A percentile compares a stretch with the other conserved stretches of the same genome.
phyloP scores from a whole-genome alignment of 192 early-diverging fungal genomes.

The Backusella liffmaniae region DNA sequence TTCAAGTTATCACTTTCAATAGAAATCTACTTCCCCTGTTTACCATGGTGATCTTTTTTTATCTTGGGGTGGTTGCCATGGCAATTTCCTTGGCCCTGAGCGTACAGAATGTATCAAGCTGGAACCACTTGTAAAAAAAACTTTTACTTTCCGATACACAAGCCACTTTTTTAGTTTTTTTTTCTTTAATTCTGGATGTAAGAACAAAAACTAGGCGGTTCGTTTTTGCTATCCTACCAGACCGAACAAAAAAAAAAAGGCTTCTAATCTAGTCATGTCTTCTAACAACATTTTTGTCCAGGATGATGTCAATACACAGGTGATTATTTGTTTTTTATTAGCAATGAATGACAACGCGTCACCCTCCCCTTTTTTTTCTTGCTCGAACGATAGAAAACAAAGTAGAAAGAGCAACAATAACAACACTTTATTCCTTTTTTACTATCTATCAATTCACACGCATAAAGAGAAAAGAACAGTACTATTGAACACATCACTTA shows the following conservation, averaged over 20 bases:
- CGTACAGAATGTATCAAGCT: background rate
- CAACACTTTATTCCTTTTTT: background rate
- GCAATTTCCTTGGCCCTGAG: background rate
- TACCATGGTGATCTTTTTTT: background rate
- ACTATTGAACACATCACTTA: background rate
- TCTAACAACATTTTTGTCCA: slow-evolving; percentile 14
- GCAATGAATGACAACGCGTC: background rate
- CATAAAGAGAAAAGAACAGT: background rate
- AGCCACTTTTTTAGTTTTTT: slow-evolving; percentile 1
- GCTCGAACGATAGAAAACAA: background rate
- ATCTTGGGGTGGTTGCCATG: background rate
- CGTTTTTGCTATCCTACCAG: slow-evolving; percentile 8
- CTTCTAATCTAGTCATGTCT: slow-evolving; percentile 9
- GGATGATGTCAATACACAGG: slow-evolving; percentile 7
- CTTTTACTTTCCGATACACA: background rate
- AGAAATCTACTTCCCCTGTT: background rate
- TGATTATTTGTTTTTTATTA: background rate
- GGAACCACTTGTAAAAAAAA: background rate
- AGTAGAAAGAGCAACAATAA: background rate
- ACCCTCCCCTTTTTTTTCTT: background rate
- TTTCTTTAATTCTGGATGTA: background rate
- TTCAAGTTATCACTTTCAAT: too few relatives aligned
- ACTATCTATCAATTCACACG: background rate
- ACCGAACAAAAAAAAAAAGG: background rate
- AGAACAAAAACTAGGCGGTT: background rate